Base-by-base conservation (phyloP, 2,329 filamentous ascomycete genomes). In the Albophoma yamanashiensis region DNA sequence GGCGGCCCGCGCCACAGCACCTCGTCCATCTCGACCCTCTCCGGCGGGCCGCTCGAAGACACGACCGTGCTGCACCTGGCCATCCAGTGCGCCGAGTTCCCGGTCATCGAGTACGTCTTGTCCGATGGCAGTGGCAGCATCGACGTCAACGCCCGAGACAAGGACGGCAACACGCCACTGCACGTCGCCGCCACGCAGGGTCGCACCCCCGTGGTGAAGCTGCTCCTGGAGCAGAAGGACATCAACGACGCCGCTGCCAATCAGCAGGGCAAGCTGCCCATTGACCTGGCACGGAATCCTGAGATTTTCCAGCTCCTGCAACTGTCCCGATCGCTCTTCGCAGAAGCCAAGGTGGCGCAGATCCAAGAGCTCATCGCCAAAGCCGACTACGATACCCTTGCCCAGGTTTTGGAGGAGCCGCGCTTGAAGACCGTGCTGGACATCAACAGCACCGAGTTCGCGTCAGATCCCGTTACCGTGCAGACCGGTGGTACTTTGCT, bases 301-400 rank as follows among this genome's bases (percentile, higher is more conserved):
- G 93, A 97, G 22, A 97, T 97, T 60, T 97, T 96, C 76, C 92
- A 97, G 75, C 88, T 93, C 69, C 81, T 99, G 58, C 94, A 99
- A 74, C 85, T 97, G 20, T 88, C 92, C 11, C 85, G 92, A 53
- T 96, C 92, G 5, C 79, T 97, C 57, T 97, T 93, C 72, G 88
- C 95, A 60, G 94, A 99, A 68, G 82, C 82, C 64, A 95, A 93
- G 71, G 85, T 95, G 17, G 87, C 86, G 68, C 86, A 93, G 70
- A 87, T 97, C 9, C 93, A 97, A 68, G 83, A 87, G 17, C 79
- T 96, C 58, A 87, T 97, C 42, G 78, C 79, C 2, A 79, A 81
- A 34, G 84, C 84, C 56, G 87, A 94, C 65, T 94, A 97, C 73
- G 87, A 89, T 47, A 81, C 80, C 3, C 77, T 99, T 22, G 89